Conservation (phyloP, 2,329 filamentous ascomycete genomes). For the Myriangium duriaei region DNA sequence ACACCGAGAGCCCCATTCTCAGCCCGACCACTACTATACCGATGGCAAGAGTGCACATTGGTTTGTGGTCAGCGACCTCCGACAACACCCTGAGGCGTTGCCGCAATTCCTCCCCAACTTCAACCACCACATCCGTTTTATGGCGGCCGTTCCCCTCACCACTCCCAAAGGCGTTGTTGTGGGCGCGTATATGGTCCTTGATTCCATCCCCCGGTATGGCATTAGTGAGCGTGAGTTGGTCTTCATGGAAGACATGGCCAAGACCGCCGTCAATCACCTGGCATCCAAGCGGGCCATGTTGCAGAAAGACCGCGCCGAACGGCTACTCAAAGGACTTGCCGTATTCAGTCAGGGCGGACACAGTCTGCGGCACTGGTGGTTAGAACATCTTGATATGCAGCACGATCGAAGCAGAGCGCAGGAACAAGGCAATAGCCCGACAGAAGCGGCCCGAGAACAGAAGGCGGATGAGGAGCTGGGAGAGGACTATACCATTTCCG, state of each 20-base stretch:
- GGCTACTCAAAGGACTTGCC: slow-evolving; percentile 41
- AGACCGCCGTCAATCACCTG: slow-evolving; percentile 48
- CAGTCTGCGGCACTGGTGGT: slow-evolving; percentile 19
- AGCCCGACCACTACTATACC: slow-evolving; percentile 14
- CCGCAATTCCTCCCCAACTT: slow-evolving; percentile 11
- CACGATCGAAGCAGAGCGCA: slow-evolving; percentile 4
- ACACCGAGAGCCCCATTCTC: slow-evolving; percentile 13
- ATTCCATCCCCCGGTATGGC: slow-evolving; percentile 43
- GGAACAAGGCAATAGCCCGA: background rate
- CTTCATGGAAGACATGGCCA: slow-evolving; percentile 45
- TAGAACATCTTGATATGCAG: slow-evolving; percentile 11
- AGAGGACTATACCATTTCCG: slow-evolving; percentile 1
- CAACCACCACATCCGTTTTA: slow-evolving; percentile 27
- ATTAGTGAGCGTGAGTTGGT: slow-evolving; percentile 38
- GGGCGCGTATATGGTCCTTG: slow-evolving; percentile 47
- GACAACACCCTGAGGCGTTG: slow-evolving; percentile 5
- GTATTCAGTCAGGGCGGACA: slow-evolving; percentile 26
- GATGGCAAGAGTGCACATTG: slow-evolving; percentile 15
- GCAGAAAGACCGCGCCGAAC: slow-evolving; percentile 41
- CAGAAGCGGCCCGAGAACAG: slow-evolving; percentile 1
- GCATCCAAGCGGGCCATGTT: slow-evolving; percentile 36
- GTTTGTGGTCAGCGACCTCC: slow-evolving; percentile 17
- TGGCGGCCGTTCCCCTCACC: slow-evolving; percentile 48
- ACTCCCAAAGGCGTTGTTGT: slow-evolving; percentile 45
- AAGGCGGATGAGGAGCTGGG: slow-evolving; percentile 15